Evolutionary conservation across 2,329 filamentous ascomycete species (phyloP).

Genomic region (Fusarium sp.): DNA sequence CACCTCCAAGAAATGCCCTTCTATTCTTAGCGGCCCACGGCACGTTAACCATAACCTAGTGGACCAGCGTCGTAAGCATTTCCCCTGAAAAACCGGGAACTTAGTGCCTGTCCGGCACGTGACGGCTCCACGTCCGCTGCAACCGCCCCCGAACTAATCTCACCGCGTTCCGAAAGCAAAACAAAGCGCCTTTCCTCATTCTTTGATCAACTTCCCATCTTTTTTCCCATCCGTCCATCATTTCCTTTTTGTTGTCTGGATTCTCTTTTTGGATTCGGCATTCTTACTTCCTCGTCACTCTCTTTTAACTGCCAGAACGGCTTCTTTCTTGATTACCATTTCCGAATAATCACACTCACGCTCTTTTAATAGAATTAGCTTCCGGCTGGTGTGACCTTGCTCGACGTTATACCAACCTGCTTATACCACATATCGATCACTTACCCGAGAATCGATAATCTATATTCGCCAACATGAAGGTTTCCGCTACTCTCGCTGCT

Average conservation of each 20-base stretch:
- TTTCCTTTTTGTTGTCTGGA: slow-evolving; percentile 23
- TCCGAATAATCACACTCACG: slow-evolving; percentile 25
- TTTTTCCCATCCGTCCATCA: slow-evolving; percentile 14
- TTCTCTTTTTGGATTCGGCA: slow-evolving; percentile 32
- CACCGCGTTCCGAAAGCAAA: slow-evolving; percentile 37
- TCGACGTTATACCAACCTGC: slow-evolving; percentile 26
- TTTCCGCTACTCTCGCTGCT: slow-evolving; percentile 51
- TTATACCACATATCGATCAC: slow-evolving; percentile 20
- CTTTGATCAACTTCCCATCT: slow-evolving; percentile 22
- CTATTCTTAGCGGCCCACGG: slow-evolving; percentile 39
- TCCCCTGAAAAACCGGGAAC: slow-evolving; percentile 42
- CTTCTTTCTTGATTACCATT: slow-evolving; percentile 27
- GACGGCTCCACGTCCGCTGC: slow-evolving; percentile 25
- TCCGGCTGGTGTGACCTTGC: slow-evolving; percentile 24
- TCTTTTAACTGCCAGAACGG: slow-evolving; percentile 36
- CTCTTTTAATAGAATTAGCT: slow-evolving; percentile 33
- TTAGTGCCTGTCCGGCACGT: slow-evolving; percentile 33
- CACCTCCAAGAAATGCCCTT: slow-evolving; percentile 2
- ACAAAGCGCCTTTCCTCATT: slow-evolving; percentile 28
- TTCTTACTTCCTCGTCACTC: slow-evolving; percentile 41
- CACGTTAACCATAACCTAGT: slow-evolving; percentile 22
- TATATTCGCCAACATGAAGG: slow-evolving; percentile 54
- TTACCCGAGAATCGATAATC: slow-evolving; percentile 19
- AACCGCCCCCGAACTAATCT: slow-evolving; percentile 38
- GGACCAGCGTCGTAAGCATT: slow-evolving; percentile 34